Conservation (phyloP, 2,329 filamentous ascomycete species). For the Sporothrix inflata region DNA sequence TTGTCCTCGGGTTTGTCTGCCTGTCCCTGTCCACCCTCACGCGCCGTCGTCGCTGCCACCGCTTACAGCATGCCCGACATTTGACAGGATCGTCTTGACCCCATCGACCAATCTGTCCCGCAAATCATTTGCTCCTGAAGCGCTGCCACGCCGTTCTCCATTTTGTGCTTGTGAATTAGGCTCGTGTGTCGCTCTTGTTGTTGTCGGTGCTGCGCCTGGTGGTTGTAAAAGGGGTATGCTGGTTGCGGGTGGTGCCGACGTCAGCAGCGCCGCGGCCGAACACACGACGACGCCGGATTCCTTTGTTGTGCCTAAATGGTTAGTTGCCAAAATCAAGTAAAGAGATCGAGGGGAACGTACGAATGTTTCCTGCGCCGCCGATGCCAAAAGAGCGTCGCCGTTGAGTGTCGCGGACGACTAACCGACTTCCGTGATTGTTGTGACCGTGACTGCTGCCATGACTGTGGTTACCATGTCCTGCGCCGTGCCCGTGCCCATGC, state of each 20-base stretch:
- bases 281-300: conserved; percentile 14
- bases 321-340: background rate
- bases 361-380: conserved; percentile 32
- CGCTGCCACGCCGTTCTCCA: conserved; percentile 4
- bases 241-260: background rate
- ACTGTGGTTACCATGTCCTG: background rate
- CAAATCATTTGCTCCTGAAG: conserved; percentile 24
- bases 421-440: background rate
- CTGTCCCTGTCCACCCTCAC: too few species aligned
- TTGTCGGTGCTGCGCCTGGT: background rate
- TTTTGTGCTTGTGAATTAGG: background rate
- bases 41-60: background rate
- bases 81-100: conserved; percentile 20
- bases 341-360: background rate
- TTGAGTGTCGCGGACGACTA: conserved; percentile 19
- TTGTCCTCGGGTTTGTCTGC: too few species aligned
- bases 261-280: background rate
- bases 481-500: too few species aligned
- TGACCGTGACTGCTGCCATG: background rate
- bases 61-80: background rate
- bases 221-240: background rate
- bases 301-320: conserved; percentile 17
- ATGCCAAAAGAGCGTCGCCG: conserved; percentile 32
- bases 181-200: background rate
- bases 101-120: conserved; percentile 27